phyloP scores from a whole-genome alignment of 345 rosid genomes.

The Psidium friedrichsthalianum region DNA sequence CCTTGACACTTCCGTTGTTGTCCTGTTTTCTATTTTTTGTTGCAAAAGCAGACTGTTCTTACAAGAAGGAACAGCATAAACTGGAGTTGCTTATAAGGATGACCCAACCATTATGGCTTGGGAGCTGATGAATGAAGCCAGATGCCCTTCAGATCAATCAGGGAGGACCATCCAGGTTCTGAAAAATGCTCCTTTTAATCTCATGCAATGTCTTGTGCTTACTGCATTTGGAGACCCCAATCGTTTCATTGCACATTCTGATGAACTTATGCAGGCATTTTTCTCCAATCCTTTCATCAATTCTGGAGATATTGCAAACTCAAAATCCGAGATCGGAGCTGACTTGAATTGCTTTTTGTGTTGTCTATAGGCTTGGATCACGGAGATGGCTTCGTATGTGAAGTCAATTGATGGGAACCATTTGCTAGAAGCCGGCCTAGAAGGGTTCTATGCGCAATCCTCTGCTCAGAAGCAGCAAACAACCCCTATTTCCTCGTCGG shows the following conservation, averaged over 20 bases:
- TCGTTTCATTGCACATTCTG: neutral
- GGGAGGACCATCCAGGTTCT: constrained; percentile 51
- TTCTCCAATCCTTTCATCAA: neutral
- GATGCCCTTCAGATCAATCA: constrained; percentile 43
- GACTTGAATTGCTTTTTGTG: neutral
- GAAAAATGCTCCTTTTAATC: neutral
- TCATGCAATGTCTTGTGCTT: neutral
- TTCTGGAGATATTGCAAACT: neutral
- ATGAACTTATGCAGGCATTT: neutral
- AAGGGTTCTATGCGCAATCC: constrained; percentile 50
- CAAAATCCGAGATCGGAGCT: neutral
- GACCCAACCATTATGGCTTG: constrained; percentile 69
- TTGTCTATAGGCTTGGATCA: constrained; percentile 35
- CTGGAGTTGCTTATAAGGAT: constrained; percentile 50
- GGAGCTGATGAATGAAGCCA: constrained; percentile 80
- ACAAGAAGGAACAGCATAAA: constrained; percentile 46
- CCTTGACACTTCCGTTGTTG: neutral
- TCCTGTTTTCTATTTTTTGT: neutral
- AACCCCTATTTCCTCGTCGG: constrained; percentile 45
- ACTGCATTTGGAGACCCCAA: neutral
- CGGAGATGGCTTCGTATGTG: constrained; percentile 54
- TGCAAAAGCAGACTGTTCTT: constrained; percentile 29
- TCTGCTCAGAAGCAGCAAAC: constrained; percentile 38
- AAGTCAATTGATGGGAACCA: constrained; percentile 59
- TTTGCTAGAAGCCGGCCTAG: constrained; percentile 46